Evolutionary conservation across 2,329 filamentous ascomycete species (phyloP), one percentile per base, ranked within the genome.

Genomic region (Diaporthe sp.): DNA sequence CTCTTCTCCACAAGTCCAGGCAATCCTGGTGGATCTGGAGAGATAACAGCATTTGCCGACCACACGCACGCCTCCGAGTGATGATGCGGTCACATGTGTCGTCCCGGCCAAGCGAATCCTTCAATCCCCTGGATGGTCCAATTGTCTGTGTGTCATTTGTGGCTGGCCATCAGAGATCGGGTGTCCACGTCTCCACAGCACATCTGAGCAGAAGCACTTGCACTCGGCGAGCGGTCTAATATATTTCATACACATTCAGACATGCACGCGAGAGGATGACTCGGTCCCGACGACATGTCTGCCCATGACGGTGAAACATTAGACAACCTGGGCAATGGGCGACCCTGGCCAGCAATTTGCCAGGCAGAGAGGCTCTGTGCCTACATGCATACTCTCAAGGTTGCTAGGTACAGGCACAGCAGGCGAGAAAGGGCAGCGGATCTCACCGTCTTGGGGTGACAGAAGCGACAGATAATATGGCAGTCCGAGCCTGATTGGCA

Each of bases 281-380:
- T 51, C 22, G 62, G 46, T 53, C 28, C 46, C 46, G 34, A 39
- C 62, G 7, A 37, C 12, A 31, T 22, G 22, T 68, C 65, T 68
- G 65, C 34, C 46, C 46, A 37, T 25, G 65, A 34, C 28, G 65
- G 46, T 53, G 65, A 68, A 49, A 68, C 46, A 68, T 39, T 53
- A 53, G 65, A 46, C 65, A 31, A 68, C 31, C 46, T 53, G 31
- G 65, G 65, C 65, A 42, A 28, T 25, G 46, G 51, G 31, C 28
- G 60, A 44, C 62, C 62, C 46, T 37, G 46, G 62, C 46, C 44
- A 34, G 31, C 44, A 53, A 68, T 68, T 25, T 51, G 31, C 31
- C 44, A 53, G 13, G 60, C 19, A 39, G 22, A 39, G 19, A 46
- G 42, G n/a, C 25, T 46, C 42, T 65, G 28, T n/a, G 34, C 28